Evolutionary conservation across 495 filamentous ascomycete species (phyloP), one percentile per base, ranked within the genome.

Genomic region (Margaritispora aquatica): DNA sequence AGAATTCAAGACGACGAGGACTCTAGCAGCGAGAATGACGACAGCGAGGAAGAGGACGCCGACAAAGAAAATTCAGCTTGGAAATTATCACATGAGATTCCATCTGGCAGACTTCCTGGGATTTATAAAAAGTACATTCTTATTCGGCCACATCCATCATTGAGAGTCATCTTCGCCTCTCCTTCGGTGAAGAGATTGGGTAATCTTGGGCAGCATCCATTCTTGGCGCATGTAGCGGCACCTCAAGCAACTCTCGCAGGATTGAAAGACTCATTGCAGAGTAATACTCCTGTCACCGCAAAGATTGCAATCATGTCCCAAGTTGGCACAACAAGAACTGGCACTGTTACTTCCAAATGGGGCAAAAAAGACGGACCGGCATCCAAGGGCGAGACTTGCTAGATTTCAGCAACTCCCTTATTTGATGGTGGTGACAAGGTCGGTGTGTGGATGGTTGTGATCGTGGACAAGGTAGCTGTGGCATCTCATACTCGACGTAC

Each of bases 51-150:
- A 24, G 21, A n/a, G 8, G 47, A 26, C 9, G 21, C 23, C 23
- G 47, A 50, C 5, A 23, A 50, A 24, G 21, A 50, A 23, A 23
- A 50, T 24, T 10, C 21, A 23, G 47, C 47, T 17, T 50, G 47
- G 47, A 26, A 50, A 10, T 11, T 50, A 2, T 50, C 47, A 24
- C 21, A 20, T n/a, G 38, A 47, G 24, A 26, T 46, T 5, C 34
- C 34, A 8, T 47, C 54, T 27, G 38, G 54, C 17, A 21, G 22
- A 9, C 24, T 56, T 1, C 34, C 54, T 26, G 54, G 54, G 1
- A 41, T 56, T 10, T 56, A 56, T 38, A 47, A 56, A 26, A 26
- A 56, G 36, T 56, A 56, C 26, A 24, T 56, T 10, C 38, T 47
- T 13, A 27, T 56, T n/a, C 54, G 54, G 19, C 54, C 54, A 7